Percentiles rank a stretch among this genome's conserved stretches.
Conservation (phyloP, 108 stramenopile genomes). For the Cyclotella baltica region DNA sequence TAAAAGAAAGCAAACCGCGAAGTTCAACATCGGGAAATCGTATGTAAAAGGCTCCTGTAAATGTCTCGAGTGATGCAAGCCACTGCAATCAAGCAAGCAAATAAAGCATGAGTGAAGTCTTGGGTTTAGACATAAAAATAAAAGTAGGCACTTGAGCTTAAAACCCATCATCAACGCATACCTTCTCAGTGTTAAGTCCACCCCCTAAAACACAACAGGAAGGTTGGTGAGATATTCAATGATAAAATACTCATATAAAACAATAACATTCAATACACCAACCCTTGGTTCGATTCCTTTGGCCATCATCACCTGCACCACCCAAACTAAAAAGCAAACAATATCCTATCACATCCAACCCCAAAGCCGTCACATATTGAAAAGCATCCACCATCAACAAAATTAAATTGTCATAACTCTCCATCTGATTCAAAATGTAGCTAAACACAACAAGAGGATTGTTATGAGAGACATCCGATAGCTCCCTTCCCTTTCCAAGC, state of each 20-base stretch:
- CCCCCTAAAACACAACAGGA: conserved; percentile 55
- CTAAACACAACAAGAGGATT: conserved; percentile 90
- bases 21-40: conserved; percentile 80
- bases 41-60: conserved; percentile 85
- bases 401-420: conserved; percentile 96
- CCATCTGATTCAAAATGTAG: conserved; percentile 89
- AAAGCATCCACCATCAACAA: conserved; percentile 92
- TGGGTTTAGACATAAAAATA: too few species aligned
- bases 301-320: conserved; percentile 52
- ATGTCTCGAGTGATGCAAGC: conserved; percentile 86
- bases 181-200: conserved; percentile 86
- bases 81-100: too few species aligned
- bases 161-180: too few species aligned
- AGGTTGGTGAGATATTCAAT: conserved; percentile 2
- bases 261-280: conserved; percentile 20
- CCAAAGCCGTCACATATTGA: conserved; percentile 75
- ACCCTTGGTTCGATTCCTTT: conserved; percentile 77
- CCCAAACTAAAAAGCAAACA: conserved; percentile 79
- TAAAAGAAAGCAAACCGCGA: conserved; percentile 74
- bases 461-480: conserved; percentile 86
- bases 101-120: too few species aligned
- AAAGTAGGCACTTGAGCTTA: too few species aligned
- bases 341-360: conserved; percentile 89
- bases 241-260: background rate
- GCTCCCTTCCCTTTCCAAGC: background rate